phyloP scores from a whole-genome alignment of 2,329 filamentous ascomycete species.

The Aureobasidium sp. region DNA sequence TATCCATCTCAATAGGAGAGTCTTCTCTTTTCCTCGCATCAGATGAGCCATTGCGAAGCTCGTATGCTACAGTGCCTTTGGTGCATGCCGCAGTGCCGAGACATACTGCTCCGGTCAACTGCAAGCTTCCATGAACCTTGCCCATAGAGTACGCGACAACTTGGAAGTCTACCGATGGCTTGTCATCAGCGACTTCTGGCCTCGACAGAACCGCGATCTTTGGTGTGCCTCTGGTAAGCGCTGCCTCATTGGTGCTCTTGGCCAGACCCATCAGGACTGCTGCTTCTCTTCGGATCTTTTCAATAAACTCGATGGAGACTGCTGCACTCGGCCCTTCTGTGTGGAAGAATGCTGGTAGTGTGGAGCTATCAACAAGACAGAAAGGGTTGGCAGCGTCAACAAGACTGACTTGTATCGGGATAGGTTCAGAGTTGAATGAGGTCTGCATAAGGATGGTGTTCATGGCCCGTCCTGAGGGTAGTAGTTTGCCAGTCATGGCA shows the following conservation, averaged over 20 bases:
- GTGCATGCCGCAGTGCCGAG: constrained; percentile 23
- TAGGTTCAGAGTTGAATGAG: neutral
- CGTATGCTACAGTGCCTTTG: constrained; percentile 22
- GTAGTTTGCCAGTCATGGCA: constrained; percentile 17
- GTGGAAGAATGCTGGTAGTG: constrained; percentile 12
- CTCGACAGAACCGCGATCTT: constrained; percentile 19
- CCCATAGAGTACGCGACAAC: constrained; percentile 26
- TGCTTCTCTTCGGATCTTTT: constrained; percentile 16
- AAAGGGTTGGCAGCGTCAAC: constrained; percentile 20
- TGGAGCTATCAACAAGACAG: constrained; percentile 14
- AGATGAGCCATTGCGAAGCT: neutral
- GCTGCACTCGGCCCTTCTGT: constrained; percentile 7
- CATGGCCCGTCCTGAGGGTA: constrained; percentile 15
- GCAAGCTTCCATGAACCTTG: constrained; percentile 25
- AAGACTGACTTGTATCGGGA: constrained; percentile 17
- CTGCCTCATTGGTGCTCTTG: constrained; percentile 16
- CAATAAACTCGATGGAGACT: constrained; percentile 16
- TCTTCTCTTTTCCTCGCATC: neutral
- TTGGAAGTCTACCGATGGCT: constrained; percentile 15
- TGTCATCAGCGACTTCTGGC: constrained; percentile 1
- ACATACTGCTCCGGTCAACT: constrained; percentile 27
- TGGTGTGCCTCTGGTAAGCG: constrained; percentile 17
- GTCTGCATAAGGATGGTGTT: constrained; percentile 13
- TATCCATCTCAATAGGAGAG: neutral
- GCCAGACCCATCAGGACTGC: constrained; percentile 19